Evolutionary conservation across 2,329 filamentous ascomycete genomes (phyloP), one percentile per base, ranked within the genome.

Genomic region (Penicillium occitanis): DNA sequence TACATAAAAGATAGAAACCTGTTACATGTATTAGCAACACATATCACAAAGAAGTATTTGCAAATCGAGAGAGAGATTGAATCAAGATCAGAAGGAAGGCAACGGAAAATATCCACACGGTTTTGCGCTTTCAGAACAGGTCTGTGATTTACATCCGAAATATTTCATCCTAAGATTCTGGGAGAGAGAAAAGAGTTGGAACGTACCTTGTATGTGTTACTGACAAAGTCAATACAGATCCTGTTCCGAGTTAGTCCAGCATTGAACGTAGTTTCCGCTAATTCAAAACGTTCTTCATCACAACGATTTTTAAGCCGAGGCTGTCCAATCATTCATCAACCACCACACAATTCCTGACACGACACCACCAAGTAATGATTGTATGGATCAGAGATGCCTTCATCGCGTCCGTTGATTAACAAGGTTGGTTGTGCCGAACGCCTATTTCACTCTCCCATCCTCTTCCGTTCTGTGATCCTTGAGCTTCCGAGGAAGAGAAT

Each of bases 361-460:
- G 64, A 78, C 76, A 77, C 76, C 76, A 59, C 85, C 86, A 88
- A 87, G 84, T 78, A 80, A 80, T 65, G 66, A 64, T n/a, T 60
- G 33, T 78, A 68, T 68, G 73, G 71, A 74, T 98, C 94, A 98
- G 94, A 97, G 92, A 91, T 96, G 90, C 92, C 91, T 89, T 91
- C 86, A 90, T 92, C 88, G 93, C 95, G 94, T 97, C 89, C 94
- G 93, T 92, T 86, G 22, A 68, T 87, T 92, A 96, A 97, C 93
- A 98, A 97, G 94, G 90, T 75, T 89, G 86, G 82, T 86, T 97
- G 94, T 97, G 95, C 92, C 94, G 93, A 91, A 97, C 95, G 93
- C 95, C 90, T 86, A 93, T 93, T 89, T 98, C 95, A 99, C 87
- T 84, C 87, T 90, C 82, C 87, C 87, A 81, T 81, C 58, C 82